These are phyloP conservation scores for Salix viminalis DNA, from an alignment of 345 rosid species.

Conservation along the genomic window DNA sequence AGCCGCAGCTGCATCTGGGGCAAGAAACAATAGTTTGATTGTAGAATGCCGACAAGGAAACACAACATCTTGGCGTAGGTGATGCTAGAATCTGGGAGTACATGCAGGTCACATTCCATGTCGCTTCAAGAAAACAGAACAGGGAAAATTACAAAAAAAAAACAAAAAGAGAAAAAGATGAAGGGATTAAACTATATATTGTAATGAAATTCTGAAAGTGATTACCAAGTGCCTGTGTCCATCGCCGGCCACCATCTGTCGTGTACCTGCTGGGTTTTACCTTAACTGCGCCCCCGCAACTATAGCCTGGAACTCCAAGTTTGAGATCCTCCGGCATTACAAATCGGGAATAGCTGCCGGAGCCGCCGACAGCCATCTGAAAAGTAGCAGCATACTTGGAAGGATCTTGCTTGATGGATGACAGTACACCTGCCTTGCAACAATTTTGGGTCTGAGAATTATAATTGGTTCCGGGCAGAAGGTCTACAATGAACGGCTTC, in stretches of 20 bases:
- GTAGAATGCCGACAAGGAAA: constrained; percentile 77
- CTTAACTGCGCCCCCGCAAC: constrained; percentile 38
- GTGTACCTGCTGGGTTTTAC: constrained; percentile 47
- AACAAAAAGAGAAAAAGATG: neutral
- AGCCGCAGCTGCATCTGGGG: constrained; percentile 68
- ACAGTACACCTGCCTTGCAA: constrained; percentile 68
- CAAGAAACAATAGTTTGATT: constrained; percentile 60
- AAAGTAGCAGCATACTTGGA: constrained; percentile 42
- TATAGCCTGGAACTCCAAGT: constrained; percentile 65
- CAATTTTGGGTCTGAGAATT: constrained; percentile 55
- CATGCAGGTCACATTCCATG: constrained; percentile 66
- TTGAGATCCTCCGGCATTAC: constrained; percentile 53
- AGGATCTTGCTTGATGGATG: constrained; percentile 59
- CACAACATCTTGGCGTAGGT: constrained; percentile 70
- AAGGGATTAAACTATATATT: neutral
- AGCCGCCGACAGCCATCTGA: constrained; percentile 32
- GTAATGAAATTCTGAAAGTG: neutral
- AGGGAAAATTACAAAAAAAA: neutral
- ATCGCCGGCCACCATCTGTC: constrained; percentile 53
- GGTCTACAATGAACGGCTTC: constrained; percentile 60
- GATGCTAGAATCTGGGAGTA: constrained; percentile 68
- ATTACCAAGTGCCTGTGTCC: constrained; percentile 76
- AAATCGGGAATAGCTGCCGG: constrained; percentile 13
- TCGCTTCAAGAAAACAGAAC: constrained; percentile 34
- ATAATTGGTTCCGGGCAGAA: constrained; percentile 61